Conservation (phyloP, 1,284 basidiomycete species). For the Marasmius oreades region DNA sequence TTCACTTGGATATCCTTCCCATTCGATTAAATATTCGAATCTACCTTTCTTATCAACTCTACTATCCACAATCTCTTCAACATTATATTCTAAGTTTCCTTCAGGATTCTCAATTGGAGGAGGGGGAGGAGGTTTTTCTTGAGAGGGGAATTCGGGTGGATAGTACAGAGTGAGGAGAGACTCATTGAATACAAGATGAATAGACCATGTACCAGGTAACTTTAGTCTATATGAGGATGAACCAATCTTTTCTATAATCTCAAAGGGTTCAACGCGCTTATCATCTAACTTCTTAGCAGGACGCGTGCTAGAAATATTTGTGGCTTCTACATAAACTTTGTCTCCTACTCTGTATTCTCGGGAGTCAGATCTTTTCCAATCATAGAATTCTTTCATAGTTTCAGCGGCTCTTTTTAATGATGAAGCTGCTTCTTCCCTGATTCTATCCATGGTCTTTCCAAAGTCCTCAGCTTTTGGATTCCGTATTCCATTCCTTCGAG, state of each 20-base stretch:
- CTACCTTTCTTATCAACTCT: neutral
- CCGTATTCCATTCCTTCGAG: neutral
- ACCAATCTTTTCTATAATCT: slow-evolving; percentile 17
- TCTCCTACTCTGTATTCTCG: slow-evolving; percentile 2
- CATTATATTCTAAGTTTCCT: neutral
- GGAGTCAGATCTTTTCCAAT: neutral
- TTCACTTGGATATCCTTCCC: too few species aligned
- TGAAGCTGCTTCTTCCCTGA: neutral
- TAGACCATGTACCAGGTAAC: slow-evolving; percentile 9
- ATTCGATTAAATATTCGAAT: too few species aligned
- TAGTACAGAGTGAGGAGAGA: slow-evolving; percentile 6
- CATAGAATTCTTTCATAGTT: neutral
- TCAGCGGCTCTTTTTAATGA: neutral
- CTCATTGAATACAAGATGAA: slow-evolving; percentile 19
- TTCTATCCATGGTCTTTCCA: neutral
- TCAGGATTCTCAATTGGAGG: neutral
- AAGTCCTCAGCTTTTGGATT: neutral
- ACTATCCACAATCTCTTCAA: neutral
- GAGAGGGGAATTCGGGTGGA: slow-evolving; percentile 8
- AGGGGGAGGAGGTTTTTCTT: neutral
- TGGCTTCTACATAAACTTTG: neutral
- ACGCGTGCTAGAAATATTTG: neutral
- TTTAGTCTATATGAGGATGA: slow-evolving; percentile 11
- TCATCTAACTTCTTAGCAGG: slow-evolving; percentile 13
- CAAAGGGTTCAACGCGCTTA: slow-evolving; percentile 15